Evolutionary conservation across 1,139 yeast genomes (phyloP).

Genomic region (Insectozyma bohioensis): DNA sequence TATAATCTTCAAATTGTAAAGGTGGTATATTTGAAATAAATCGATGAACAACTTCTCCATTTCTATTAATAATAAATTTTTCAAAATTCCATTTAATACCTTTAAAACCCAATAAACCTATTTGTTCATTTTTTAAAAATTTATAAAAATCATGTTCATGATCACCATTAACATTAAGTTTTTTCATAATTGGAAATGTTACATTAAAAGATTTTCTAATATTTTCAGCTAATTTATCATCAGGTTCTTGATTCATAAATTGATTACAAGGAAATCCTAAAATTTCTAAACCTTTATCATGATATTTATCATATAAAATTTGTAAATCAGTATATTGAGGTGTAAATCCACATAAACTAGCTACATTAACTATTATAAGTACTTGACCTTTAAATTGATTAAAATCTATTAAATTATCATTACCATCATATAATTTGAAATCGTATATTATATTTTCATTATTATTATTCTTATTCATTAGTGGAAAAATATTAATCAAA

Average conservation of each 20-base stretch:
- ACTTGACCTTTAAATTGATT: slow-evolving; percentile 30
- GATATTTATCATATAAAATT: slow-evolving; percentile 31
- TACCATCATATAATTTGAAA: slow-evolving; percentile 16
- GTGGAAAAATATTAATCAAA: too few relatives aligned
- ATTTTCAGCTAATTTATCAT: slow-evolving; percentile 61
- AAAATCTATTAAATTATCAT: slow-evolving; percentile 19
- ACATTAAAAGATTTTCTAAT: slow-evolving; percentile 68
- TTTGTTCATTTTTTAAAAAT: slow-evolving; percentile 26
- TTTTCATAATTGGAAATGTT: slow-evolving; percentile 39
- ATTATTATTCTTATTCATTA: too few relatives aligned
- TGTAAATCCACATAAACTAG: slow-evolving; percentile 45
- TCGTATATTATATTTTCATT: slow-evolving; percentile 9
- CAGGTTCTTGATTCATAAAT: slow-evolving; percentile 83
- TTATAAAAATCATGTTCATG: slow-evolving; percentile 29
- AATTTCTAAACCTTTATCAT: slow-evolving; percentile 29
- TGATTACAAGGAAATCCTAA: slow-evolving; percentile 48
- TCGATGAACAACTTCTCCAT: slow-evolving; percentile 74
- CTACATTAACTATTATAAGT: slow-evolving; percentile 44
- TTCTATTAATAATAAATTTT: slow-evolving; percentile 72
- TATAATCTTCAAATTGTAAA: slow-evolving; percentile 45
- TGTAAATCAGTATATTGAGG: slow-evolving; percentile 43
- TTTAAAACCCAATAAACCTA: slow-evolving; percentile 68
- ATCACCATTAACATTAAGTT: slow-evolving; percentile 38
- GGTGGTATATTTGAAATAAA: slow-evolving; percentile 74
- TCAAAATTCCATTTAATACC: slow-evolving; percentile 96